Percentiles rank a stretch among this genome's conserved stretches.
Evolutionary conservation across 768 basidiomycete genomes (phyloP).

Genomic region (Solioccasus polychromus): DNA sequence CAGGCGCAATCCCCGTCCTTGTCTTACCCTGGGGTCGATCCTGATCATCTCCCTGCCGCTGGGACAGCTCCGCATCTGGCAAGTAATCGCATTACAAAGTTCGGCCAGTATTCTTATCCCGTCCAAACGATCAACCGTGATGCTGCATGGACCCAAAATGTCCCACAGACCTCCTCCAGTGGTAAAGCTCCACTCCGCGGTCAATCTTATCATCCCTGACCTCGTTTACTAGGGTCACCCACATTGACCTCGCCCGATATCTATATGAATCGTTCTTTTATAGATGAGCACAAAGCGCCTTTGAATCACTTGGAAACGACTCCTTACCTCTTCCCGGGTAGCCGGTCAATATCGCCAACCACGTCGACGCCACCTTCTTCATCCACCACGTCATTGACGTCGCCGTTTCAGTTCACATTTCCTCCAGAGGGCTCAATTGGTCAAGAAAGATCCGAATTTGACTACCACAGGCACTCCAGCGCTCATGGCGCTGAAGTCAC

Average conservation of each 20-base stretch:
- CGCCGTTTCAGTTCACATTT: constrained; percentile 67
- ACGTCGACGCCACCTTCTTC: constrained; percentile 60
- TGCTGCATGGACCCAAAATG: constrained; percentile 26
- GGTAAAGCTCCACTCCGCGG: constrained; percentile 27
- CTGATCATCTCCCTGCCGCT: constrained; percentile 28
- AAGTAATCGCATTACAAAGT: constrained; percentile 49
- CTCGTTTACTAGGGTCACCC: constrained; percentile 54
- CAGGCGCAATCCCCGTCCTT: constrained; percentile 48
- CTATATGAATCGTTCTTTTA: constrained; percentile 44
- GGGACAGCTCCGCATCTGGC: constrained; percentile 31
- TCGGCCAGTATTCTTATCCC: constrained; percentile 46
- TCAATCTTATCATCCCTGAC: constrained; percentile 31
- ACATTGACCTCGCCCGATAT: constrained; percentile 46
- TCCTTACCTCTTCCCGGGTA: constrained; percentile 60
- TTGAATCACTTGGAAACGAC: constrained; percentile 50
- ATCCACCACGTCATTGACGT: constrained; percentile 57
- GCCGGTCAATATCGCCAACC: constrained; percentile 71
- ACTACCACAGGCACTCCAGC: constrained; percentile 58
- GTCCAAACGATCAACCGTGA: constrained; percentile 35
- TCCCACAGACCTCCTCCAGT: constrained; percentile 32
- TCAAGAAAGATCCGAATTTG: constrained; percentile 62
- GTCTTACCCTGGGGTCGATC: constrained; percentile 33
- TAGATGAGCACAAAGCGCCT: constrained; percentile 57
- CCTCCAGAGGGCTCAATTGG: constrained; percentile 46
- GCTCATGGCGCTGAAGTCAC: constrained; percentile 59